Evolutionary conservation across 805 yeast species (phyloP).

Genomic region (Candida glaebosa): DNA sequence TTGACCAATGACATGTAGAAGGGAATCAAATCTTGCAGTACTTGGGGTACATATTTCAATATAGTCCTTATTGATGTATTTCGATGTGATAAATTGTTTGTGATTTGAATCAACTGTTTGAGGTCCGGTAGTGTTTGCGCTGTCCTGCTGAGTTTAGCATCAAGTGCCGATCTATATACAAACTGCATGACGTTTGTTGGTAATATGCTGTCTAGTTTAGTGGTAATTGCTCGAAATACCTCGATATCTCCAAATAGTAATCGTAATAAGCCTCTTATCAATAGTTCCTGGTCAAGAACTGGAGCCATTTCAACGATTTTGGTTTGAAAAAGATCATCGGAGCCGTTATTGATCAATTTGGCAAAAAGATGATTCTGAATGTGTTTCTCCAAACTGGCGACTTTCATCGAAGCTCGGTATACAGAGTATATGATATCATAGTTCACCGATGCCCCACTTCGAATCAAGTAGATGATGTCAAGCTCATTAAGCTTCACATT

Average conservation of each 20-base stretch:
- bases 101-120: not conserved
- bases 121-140: not conserved
- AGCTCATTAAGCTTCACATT: slow-evolving; percentile 3
- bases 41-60: slow-evolving; percentile 1
- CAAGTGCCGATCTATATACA: not conserved
- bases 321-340: slow-evolving; percentile 5
- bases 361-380: not conserved
- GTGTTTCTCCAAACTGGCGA: slow-evolving; percentile 1
- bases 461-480: slow-evolving; percentile 4
- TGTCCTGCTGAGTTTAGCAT: not conserved
- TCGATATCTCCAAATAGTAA: not conserved
- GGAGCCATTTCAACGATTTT: slow-evolving; percentile 4
- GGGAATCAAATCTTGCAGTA: not conserved
- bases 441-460: not conserved
- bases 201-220: not conserved
- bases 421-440: not conserved
- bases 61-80: not conserved
- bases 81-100: slow-evolving; percentile 1
- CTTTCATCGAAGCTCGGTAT: not conserved
- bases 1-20: not conserved
- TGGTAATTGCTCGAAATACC: not conserved
- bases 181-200: not conserved
- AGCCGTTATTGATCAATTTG: slow-evolving; percentile 7
- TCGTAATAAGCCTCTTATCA: slow-evolving; percentile 1
- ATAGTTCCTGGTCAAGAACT: not conserved